Conservation (phyloP, 169 alveolate genomes). For the Plasmodium gaboni region DNA sequence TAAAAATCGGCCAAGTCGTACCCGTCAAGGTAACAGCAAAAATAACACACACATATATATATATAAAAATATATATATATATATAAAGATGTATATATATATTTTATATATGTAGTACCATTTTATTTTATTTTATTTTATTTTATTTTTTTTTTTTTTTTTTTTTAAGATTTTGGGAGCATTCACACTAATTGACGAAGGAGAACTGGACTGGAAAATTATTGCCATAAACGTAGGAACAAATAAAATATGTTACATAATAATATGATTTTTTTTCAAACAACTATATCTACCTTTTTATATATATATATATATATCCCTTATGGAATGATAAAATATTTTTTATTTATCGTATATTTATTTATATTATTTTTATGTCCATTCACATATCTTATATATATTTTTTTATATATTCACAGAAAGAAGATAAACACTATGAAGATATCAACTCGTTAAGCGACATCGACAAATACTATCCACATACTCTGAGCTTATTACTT, state of each 20-base stretch:
- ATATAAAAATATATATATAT: neutral
- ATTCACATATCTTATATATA: neutral
- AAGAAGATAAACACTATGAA: constrained; percentile 39
- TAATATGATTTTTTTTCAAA: neutral
- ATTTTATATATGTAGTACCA: no score
- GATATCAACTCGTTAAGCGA: constrained; percentile 32
- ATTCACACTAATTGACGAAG: constrained; percentile 58
- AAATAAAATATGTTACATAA: neutral
- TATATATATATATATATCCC: neutral
- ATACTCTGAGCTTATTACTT: constrained; percentile 32
- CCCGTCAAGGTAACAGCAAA: constrained; percentile 50
- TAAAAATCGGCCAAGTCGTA: constrained; percentile 53
- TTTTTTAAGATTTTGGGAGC: constrained; percentile 30
- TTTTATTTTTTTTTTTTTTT: neutral
- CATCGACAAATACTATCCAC: constrained; percentile 58
- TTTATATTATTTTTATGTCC: neutral
- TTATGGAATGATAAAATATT: neutral
- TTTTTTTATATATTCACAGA: constrained; percentile 1
- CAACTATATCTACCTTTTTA: neutral
- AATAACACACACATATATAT: neutral
- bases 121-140: neutral
- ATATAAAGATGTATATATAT: neutral
- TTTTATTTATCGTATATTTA: neutral
- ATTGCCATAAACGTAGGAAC: constrained; percentile 48
- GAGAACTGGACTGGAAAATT: constrained; percentile 70